These are phyloP conservation scores for Boletus eberwhitei DNA, from an alignment of 768 basidiomycete genomes.

Conservation along the genomic window DNA sequence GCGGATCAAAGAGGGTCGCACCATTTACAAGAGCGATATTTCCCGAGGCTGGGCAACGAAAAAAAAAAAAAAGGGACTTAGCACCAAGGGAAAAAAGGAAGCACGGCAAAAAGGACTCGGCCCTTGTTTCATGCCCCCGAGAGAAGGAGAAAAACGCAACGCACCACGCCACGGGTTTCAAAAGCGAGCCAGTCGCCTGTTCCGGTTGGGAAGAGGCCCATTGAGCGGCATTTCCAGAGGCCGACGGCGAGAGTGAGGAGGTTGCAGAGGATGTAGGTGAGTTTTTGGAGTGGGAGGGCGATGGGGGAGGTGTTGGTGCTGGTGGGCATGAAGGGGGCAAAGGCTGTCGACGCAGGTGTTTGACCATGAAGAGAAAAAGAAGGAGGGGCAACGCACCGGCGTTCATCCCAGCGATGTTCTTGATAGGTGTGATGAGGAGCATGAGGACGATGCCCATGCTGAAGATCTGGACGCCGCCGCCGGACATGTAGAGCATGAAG, in stretches of 20 bases:
- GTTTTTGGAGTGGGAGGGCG: constrained; percentile 66
- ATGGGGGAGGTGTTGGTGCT: constrained; percentile 37
- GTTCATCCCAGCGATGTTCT: constrained; percentile 77
- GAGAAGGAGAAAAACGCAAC: not conserved
- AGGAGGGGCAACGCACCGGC: constrained; percentile 47
- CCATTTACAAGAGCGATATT: constrained; percentile 35
- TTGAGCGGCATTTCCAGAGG: constrained; percentile 88
- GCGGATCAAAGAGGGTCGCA: not conserved
- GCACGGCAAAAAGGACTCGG: no score
- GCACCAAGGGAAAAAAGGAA: no score
- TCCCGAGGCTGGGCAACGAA: constrained; percentile 40
- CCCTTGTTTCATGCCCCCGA: no score
- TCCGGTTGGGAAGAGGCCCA: constrained; percentile 89
- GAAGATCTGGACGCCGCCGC: constrained; percentile 92
- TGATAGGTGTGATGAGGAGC: constrained; percentile 84
- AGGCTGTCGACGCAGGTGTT: constrained; percentile 42
- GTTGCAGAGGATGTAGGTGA: constrained; percentile 71
- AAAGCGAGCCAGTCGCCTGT: constrained; percentile 96
- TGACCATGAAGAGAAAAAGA: not conserved
- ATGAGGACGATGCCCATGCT: constrained; percentile 96
- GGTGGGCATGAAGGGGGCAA: constrained; percentile 62
- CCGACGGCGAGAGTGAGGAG: constrained; percentile 77
- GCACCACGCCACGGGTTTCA: constrained; percentile 70
- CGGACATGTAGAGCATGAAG: constrained; percentile 99
- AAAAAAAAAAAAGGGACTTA: not conserved